These are phyloP conservation scores for Phalaenopsis equestris DNA, from an alignment of 106 monocot species.

Conservation along the genomic window DNA sequence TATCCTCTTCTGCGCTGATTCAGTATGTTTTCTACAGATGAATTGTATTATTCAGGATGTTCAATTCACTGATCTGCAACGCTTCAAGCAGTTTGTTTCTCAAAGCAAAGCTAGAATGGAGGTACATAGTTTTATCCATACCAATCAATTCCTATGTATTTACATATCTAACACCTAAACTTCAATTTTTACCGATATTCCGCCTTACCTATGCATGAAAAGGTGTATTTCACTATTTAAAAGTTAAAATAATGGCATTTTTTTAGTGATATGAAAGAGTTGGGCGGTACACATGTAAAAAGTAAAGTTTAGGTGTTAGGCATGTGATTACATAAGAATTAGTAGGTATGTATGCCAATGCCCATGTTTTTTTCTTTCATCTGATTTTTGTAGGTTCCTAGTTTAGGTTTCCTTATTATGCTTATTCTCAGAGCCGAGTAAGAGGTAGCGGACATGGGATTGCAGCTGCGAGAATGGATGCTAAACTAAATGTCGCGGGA, in stretches of 20 bases:
- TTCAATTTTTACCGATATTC: no score
- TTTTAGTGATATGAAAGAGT: no score
- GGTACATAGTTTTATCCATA: conserved; percentile 30
- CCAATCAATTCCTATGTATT: no score
- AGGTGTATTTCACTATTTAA: no score
- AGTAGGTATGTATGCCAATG: no score
- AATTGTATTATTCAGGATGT: conserved; percentile 87
- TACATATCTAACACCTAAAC: no score
- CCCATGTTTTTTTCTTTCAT: neutral
- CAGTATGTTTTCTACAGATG: conserved; percentile 48
- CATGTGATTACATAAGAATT: no score
- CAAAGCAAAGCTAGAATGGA: conserved; percentile 98
- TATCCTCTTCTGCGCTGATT: neutral
- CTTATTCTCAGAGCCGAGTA: conserved; percentile 57
- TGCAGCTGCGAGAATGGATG: conserved; percentile 99
- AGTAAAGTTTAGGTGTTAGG: no score
- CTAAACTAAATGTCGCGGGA: conserved; percentile 89
- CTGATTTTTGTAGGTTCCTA: neutral
- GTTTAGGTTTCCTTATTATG: neutral
- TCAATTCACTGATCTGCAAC: conserved; percentile 79
- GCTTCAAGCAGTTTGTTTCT: conserved; percentile 95
- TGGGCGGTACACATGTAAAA: no score
- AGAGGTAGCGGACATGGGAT: conserved; percentile 94
- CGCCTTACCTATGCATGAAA: no score
- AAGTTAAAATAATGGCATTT: no score